These are phyloP conservation scores for Lipomyces yamadae DNA, from an alignment of 805 yeast species.

Conservation along the genomic window DNA sequence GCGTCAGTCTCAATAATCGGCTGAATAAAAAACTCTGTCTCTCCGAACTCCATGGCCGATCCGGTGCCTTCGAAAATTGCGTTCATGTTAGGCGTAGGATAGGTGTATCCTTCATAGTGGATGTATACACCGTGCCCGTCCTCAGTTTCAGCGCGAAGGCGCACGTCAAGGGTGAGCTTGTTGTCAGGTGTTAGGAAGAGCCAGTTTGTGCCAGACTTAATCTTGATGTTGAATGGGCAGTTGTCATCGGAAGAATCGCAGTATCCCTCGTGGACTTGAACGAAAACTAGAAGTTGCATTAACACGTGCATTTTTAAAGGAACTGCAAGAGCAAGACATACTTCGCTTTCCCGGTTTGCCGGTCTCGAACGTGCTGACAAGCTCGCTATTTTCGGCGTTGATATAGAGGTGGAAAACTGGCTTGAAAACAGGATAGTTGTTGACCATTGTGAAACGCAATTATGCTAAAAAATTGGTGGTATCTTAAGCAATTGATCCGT, in stretches of 20 bases:
- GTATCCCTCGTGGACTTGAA: constrained; percentile 34
- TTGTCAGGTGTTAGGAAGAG: constrained; percentile 27
- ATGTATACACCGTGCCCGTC: constrained; percentile 35
- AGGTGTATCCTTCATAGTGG: constrained; percentile 31
- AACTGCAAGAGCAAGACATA: constrained; percentile 5
- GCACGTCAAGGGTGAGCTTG: constrained; percentile 32
- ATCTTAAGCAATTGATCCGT: not conserved
- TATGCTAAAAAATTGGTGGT: not conserved
- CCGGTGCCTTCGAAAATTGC: constrained; percentile 32
- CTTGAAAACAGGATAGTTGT: constrained; percentile 33
- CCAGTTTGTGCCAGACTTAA: constrained; percentile 35
- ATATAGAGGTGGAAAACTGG: constrained; percentile 35
- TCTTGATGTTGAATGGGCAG: constrained; percentile 34
- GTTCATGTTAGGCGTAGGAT: constrained; percentile 34
- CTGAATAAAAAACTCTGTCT: constrained; percentile 47
- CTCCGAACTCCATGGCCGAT: constrained; percentile 33
- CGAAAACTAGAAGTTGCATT: constrained; percentile 19
- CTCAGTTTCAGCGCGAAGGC: constrained; percentile 31
- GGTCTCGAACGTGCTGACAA: constrained; percentile 30
- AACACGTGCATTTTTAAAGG: not conserved
- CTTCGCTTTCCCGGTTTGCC: constrained; percentile 30
- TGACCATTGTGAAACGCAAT: not conserved
- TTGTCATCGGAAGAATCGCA: constrained; percentile 33
- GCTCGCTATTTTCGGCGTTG: constrained; percentile 34
- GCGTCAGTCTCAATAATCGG: constrained; percentile 52